phyloP scores from a whole-genome alignment of 176 grass and related monocot genomes.

The Oryza glaberrima region DNA sequence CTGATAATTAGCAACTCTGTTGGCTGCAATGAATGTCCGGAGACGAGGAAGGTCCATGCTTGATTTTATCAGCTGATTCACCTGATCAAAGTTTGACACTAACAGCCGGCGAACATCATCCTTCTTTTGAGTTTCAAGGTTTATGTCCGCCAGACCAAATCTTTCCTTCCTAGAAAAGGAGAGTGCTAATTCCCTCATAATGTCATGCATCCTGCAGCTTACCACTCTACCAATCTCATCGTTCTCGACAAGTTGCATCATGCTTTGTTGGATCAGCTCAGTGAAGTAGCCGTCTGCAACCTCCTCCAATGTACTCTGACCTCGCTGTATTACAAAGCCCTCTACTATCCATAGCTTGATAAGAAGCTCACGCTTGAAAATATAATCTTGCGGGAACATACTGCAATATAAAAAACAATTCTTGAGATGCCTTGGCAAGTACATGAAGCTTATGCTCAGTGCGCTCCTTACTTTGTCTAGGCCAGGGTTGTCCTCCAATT shows the following conservation, averaged over 20 bases:
- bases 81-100: neutral
- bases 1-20: neutral
- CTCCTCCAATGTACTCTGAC: slow-evolving; percentile 18
- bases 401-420: slow-evolving; percentile 36
- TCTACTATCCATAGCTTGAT: slow-evolving; percentile 28
- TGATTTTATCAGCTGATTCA: neutral
- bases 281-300: slow-evolving; percentile 15
- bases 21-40: neutral
- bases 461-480: neutral
- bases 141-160: neutral
- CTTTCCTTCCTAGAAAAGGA: neutral
- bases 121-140: neutral
- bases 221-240: neutral
- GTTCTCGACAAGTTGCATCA: slow-evolving; percentile 18
- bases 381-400: neutral
- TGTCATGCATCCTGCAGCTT: neutral
- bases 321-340: neutral
- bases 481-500: neutral
- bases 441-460: neutral
- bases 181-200: neutral
- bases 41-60: neutral
- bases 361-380: neutral
- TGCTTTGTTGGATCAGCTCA: slow-evolving; percentile 7
- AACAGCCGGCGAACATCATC: neutral
- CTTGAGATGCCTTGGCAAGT: neutral